phyloP scores from a whole-genome alignment of 2,329 filamentous ascomycete species.

The Verticillium klebahnii region DNA sequence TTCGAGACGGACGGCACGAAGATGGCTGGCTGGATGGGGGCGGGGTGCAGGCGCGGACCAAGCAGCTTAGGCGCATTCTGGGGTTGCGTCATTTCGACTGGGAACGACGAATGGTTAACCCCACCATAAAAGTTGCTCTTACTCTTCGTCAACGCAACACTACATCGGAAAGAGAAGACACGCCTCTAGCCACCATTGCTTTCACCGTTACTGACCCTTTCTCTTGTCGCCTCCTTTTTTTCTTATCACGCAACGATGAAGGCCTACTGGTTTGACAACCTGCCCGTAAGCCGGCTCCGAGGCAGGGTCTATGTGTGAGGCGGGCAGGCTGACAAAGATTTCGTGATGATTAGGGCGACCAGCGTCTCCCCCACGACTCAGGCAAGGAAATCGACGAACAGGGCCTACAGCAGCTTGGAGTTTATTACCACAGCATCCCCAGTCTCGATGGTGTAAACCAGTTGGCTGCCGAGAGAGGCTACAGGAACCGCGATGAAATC shows the following conservation, averaged over 20 bases:
- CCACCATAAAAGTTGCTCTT: not conserved
- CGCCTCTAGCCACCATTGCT: no score
- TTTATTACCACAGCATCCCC: constrained; percentile 69
- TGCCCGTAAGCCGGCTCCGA: constrained; percentile 37
- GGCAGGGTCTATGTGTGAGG: not conserved
- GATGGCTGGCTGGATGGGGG: no score
- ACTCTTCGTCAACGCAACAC: not conserved
- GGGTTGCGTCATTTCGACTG: not conserved
- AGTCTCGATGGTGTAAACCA: constrained; percentile 63
- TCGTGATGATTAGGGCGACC: constrained; percentile 66
- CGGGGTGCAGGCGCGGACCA: not conserved
- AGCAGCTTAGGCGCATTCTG: not conserved
- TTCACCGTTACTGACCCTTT: not conserved
- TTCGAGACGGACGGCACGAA: no score
- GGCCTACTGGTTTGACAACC: constrained; percentile 54
- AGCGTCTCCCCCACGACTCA: constrained; percentile 85
- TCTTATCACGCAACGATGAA: constrained; percentile 37
- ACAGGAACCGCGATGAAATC: constrained; percentile 94
- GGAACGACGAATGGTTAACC: not conserved
- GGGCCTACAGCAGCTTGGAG: constrained; percentile 70
- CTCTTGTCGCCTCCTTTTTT: not conserved
- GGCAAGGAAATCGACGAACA: constrained; percentile 61
- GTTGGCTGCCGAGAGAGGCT: constrained; percentile 70
- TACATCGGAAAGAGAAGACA: not conserved
- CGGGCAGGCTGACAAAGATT: not conserved